Evolutionary conservation across 768 basidiomycete species (phyloP).

Genomic region (Pisolithus orientalis): DNA sequence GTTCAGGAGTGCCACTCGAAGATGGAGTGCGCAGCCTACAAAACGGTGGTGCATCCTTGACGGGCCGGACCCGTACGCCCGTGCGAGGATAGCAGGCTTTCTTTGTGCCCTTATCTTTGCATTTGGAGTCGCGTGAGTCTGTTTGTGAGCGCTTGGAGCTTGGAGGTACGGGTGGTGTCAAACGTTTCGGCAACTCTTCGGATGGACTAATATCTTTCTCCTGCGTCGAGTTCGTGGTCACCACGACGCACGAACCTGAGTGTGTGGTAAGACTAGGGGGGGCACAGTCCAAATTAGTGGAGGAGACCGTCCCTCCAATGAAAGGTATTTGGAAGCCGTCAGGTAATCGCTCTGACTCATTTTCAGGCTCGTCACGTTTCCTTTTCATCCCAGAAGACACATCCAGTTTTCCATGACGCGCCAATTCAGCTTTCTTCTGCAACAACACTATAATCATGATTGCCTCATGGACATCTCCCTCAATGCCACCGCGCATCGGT

Average conservation of each 20-base stretch:
- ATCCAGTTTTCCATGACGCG: slow-evolving; percentile 12
- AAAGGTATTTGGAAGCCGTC: slow-evolving; percentile 39
- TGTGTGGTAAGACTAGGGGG: background rate
- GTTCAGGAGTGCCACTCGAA: slow-evolving; percentile 4
- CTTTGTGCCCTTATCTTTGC: slow-evolving; percentile 38
- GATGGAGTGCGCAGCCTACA: slow-evolving; percentile 5
- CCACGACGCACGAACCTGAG: background rate
- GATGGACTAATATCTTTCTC: slow-evolving; percentile 1
- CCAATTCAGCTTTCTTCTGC: slow-evolving; percentile 35
- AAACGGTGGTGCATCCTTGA: slow-evolving; percentile 26
- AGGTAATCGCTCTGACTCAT: slow-evolving; percentile 23
- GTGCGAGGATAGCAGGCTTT: slow-evolving; percentile 36
- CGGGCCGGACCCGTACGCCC: slow-evolving; percentile 42
- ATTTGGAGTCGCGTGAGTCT: slow-evolving; percentile 13
- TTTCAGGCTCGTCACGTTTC: slow-evolving; percentile 37
- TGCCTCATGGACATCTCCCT: slow-evolving; percentile 31
- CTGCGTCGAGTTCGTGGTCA: background rate
- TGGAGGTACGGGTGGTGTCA: slow-evolving; percentile 3
- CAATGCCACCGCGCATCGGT: slow-evolving; percentile 27
- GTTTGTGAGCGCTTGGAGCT: slow-evolving; percentile 8
- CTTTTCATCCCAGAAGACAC: slow-evolving; percentile 33
- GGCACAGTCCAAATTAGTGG: slow-evolving; percentile 3
- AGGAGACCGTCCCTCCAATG: slow-evolving; percentile 30
- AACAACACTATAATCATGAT: slow-evolving; percentile 35
- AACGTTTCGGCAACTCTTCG: slow-evolving; percentile 12